Base-by-base conservation (phyloP, 495 filamentous ascomycete genomes). In the Aspergillus wentii region DNA sequence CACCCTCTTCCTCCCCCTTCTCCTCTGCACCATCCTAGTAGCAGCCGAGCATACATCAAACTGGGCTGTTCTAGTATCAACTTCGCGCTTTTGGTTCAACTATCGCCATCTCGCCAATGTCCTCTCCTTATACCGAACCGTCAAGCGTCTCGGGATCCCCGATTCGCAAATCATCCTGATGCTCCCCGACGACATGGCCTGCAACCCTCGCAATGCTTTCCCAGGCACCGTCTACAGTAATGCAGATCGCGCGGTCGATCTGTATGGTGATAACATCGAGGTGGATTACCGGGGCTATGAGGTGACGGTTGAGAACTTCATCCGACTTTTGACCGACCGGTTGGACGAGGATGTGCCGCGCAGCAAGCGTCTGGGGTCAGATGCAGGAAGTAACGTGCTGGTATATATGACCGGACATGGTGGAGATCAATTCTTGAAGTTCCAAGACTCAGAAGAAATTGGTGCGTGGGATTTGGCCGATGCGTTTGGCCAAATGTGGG, bases 1-100 rank as follows among this genome's bases (percentile, higher is more conserved):
- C 26, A 56, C 75, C 30, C 50, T 60, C 36, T 51, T 79, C 33
- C 44, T 74, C 39, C 56, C 72, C 14, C 39, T n/a, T n/a, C 14
- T 75, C 32, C 52, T 80, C 45, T 50, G 75, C 36, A 51, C 62
- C 30, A 44, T 68, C 31, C 39, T 59, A 20, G 69, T 71, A 23
- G 51, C 65, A 19, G 80, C 83, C 41, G 86, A 92, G 43, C 92
- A 98, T 63, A 97, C 94, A 1, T 95, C 86, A 46, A 98, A 98
- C 59, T 98, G 94, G 94, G 92, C 92, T 3, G 92, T 98, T 31
- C 80, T 98, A 6, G 92, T 98, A 23, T 90, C 84, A 30, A 98
- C 92, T n/a, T 97, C 94, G 6, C 84, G 92, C 40, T 98, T 98
- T 72, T 98, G 92, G 92, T 98, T 98, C 79, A 98, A 98, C 68